Base-by-base conservation (phyloP, 768 basidiomycete species). In the Hypholoma fasciculare region DNA sequence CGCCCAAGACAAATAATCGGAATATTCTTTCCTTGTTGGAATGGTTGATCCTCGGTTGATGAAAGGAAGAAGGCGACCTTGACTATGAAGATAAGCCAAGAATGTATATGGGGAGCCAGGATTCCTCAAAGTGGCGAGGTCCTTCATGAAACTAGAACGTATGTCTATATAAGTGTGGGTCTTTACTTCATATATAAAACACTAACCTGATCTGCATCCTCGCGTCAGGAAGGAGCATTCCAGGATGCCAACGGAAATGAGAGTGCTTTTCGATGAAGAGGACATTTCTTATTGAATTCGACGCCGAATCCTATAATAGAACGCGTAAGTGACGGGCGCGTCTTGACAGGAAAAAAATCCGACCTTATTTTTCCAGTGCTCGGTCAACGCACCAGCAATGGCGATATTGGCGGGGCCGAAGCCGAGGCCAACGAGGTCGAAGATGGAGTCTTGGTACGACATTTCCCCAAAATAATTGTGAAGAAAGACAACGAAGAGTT, bases 401-500 rank as follows among this genome's bases (percentile, higher is more conserved):
- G 82, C 82, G 56, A 84, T 70, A 62, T 82, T 82, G 2, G 82
- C 77, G 20, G 82, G 82, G 11, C 82, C 82, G 54, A 82, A 83
- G 2, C 82, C 82, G 14, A 82, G 64, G 47, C 80, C 79, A 54
- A 84, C 71, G 26, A 82, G 62, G 68, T 84, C 82, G 68, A 75
- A 78, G 17, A 74, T 58, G 13, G 53, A 58, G 16, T 70, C 66
- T 13, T 61, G 23, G 3, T 57, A 49, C 60, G 55, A 53, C 62
- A 66, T 57, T 42, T 39, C 23, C 30, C 30, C 30, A 34, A 34
- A 34, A 7, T 34, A 34, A 43, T 42, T 20, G 30, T 58, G 46
- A 27, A 6, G 38, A 40, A 20, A 44, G 30, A 43, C 36, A 30
- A 54, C 40, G 43, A 26, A 39, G 42, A 44, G n/a, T 39, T 27